Conservation (phyloP, 495 filamentous ascomycete genomes). For the Sporormia fimetaria region DNA sequence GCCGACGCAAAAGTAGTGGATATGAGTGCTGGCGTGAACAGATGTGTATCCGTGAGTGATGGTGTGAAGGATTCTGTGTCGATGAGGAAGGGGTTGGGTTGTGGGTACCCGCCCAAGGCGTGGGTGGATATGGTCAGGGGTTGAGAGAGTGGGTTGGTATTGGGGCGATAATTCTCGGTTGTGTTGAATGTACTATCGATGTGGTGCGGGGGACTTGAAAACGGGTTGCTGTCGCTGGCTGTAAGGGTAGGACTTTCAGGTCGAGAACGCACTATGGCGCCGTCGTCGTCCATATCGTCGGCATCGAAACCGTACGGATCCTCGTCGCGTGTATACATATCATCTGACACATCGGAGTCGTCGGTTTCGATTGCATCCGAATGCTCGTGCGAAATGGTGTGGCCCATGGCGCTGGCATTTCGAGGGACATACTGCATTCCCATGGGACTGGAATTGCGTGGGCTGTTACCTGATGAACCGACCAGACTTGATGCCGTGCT, state of each 20-base stretch:
- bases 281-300: slow-evolving; percentile 5
- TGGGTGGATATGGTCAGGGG: too few species aligned
- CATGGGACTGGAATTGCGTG: slow-evolving; percentile 24
- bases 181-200: too few species aligned
- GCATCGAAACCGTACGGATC: slow-evolving; percentile 15
- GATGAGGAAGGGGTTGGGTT: too few species aligned
- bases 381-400: slow-evolving; percentile 1
- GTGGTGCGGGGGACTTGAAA: slow-evolving; percentile 4
- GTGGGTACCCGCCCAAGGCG: too few species aligned
- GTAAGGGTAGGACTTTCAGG: slow-evolving; percentile 19
- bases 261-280: background rate
- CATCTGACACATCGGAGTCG: slow-evolving; percentile 8
- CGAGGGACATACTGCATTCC: slow-evolving; percentile 14
- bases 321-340: slow-evolving; percentile 8
- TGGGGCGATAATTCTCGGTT: too few species aligned
- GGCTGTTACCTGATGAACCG: slow-evolving; percentile 12
- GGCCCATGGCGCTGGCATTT: slow-evolving; percentile 7
- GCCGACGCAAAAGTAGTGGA: background rate
- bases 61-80: too few species aligned
- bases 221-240: slow-evolving; percentile 16
- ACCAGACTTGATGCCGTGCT: slow-evolving; percentile 57
- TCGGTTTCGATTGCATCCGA: slow-evolving; percentile 8
- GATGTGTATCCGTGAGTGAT: slow-evolving; percentile 1
- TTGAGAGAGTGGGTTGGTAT: background rate
- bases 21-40: slow-evolving; percentile 5